A percentile compares a stretch with the other conserved stretches of the same genome.
Conservation (phyloP, 805 yeast species). For the Ogataea nitratoaversa region DNA sequence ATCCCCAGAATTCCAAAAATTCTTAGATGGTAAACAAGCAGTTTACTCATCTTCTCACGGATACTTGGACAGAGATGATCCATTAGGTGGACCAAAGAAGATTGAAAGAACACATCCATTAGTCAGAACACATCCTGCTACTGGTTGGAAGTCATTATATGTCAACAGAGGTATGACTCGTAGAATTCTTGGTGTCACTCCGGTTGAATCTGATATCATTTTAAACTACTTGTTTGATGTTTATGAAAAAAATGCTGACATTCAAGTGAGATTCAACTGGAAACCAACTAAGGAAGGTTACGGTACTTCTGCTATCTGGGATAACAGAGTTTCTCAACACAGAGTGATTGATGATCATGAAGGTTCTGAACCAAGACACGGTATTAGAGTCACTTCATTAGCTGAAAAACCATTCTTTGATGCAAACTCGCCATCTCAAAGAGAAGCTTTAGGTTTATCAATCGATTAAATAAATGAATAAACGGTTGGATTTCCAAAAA, state of each 20-base stretch:
- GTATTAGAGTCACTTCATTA: slow-evolving; percentile 49
- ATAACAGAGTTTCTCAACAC: slow-evolving; percentile 43
- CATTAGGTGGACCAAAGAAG: slow-evolving; percentile 42
- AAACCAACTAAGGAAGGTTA: slow-evolving; percentile 35
- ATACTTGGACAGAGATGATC: slow-evolving; percentile 38
- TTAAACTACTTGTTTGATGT: slow-evolving; percentile 39
- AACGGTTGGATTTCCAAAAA: no score
- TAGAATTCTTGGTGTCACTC: slow-evolving; percentile 49
- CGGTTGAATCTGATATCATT: slow-evolving; percentile 46
- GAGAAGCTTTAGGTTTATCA: slow-evolving; percentile 42
- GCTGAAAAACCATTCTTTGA: slow-evolving; percentile 53
- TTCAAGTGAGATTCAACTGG: slow-evolving; percentile 53
- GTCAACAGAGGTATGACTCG: slow-evolving; percentile 49
- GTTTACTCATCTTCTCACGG: slow-evolving; percentile 38
- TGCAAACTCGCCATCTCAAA: slow-evolving; percentile 45
- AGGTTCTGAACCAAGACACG: slow-evolving; percentile 43
- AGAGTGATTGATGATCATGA: slow-evolving; percentile 42
- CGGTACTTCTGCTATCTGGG: slow-evolving; percentile 47
- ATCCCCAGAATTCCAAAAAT: slow-evolving; percentile 45
- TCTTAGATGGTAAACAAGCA: slow-evolving; percentile 50
- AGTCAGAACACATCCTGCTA: slow-evolving; percentile 61
- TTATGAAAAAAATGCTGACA: slow-evolving; percentile 48
- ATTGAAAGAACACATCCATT: slow-evolving; percentile 57
- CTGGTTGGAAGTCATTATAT: slow-evolving; percentile 57
- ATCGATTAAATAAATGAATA: no score